Conservation (phyloP, 495 filamentous ascomycete genomes). For the Darksidea phi region DNA sequence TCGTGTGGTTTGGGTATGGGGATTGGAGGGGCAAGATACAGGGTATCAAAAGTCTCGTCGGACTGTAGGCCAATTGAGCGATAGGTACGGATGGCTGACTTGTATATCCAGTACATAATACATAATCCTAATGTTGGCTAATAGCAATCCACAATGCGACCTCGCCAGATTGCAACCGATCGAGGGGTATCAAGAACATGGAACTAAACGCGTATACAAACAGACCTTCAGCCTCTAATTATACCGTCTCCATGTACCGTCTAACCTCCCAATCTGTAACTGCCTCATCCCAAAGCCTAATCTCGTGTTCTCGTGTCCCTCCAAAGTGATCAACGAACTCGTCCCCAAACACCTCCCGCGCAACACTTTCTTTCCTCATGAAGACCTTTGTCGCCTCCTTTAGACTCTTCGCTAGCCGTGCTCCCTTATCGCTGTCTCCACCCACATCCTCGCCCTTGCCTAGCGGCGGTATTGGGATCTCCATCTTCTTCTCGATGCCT, state of each 20-base stretch:
- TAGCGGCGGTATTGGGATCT: constrained; percentile 77
- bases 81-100: background rate
- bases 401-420: constrained; percentile 74
- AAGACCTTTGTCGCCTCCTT: constrained; percentile 80
- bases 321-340: constrained; percentile 95
- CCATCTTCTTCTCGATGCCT: constrained; percentile 84
- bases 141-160: too few relatives aligned
- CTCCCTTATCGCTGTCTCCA: constrained; percentile 61
- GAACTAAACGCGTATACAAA: background rate
- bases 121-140: background rate
- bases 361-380: constrained; percentile 70
- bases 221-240: background rate
- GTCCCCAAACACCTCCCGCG: constrained; percentile 87
- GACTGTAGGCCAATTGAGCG: constrained; percentile 15
- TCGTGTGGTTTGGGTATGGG: constrained; percentile 64
- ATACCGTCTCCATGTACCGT: constrained; percentile 74
- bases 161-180: background rate
- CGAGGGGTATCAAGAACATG: background rate
- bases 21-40: constrained; percentile 48
- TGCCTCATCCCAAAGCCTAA: constrained; percentile 88
- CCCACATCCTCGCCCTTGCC: constrained; percentile 80
- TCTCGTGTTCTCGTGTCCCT: constrained; percentile 89
- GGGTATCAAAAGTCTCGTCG: constrained; percentile 52
- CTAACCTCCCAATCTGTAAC: constrained; percentile 85
- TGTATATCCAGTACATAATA: background rate